Conservation (phyloP, 2,329 filamentous ascomycete genomes). For the Cercospora berteroae region DNA sequence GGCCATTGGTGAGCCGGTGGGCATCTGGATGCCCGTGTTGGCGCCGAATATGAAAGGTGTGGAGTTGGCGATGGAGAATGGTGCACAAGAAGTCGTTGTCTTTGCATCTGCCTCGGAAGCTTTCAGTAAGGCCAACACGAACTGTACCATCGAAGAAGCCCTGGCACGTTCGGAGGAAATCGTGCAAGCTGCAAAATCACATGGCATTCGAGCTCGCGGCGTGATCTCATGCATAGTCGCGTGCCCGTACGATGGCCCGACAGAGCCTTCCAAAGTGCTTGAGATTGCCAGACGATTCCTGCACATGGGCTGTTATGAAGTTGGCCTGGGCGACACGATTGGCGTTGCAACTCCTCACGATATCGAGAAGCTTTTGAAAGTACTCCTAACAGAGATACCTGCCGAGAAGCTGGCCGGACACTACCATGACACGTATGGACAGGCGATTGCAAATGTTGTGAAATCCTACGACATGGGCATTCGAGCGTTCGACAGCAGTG, state of each 20-base stretch:
- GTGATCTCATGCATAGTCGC: slow-evolving; percentile 46
- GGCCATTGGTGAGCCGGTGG: slow-evolving; percentile 12
- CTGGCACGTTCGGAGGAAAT: slow-evolving; percentile 39
- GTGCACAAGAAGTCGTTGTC: slow-evolving; percentile 42
- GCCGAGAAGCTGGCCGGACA: slow-evolving; percentile 31
- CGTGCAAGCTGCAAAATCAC: slow-evolving; percentile 30
- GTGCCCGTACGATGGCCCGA: slow-evolving; percentile 40
- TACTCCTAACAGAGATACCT: slow-evolving; percentile 33
- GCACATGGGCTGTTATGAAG: slow-evolving; percentile 33
- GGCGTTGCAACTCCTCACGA: slow-evolving; percentile 30
- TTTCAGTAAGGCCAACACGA: slow-evolving; percentile 46
- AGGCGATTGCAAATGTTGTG: slow-evolving; percentile 32
- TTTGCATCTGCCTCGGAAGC: slow-evolving; percentile 45
- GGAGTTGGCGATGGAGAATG: slow-evolving; percentile 56
- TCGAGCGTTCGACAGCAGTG: slow-evolving; percentile 32
- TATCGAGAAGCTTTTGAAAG: slow-evolving; percentile 36
- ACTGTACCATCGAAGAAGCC: slow-evolving; percentile 42
- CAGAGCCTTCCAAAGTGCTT: slow-evolving; percentile 26
- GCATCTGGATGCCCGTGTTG: slow-evolving; percentile 38
- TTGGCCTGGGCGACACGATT: slow-evolving; percentile 33
- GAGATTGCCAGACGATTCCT: slow-evolving; percentile 21
- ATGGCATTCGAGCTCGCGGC: slow-evolving; percentile 39
- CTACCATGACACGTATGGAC: slow-evolving; percentile 37
- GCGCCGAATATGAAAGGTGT: slow-evolving; percentile 45
- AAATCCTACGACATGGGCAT: slow-evolving; percentile 30